Conservation (phyloP, 768 basidiomycete species). For the Boletellus emodensis region DNA sequence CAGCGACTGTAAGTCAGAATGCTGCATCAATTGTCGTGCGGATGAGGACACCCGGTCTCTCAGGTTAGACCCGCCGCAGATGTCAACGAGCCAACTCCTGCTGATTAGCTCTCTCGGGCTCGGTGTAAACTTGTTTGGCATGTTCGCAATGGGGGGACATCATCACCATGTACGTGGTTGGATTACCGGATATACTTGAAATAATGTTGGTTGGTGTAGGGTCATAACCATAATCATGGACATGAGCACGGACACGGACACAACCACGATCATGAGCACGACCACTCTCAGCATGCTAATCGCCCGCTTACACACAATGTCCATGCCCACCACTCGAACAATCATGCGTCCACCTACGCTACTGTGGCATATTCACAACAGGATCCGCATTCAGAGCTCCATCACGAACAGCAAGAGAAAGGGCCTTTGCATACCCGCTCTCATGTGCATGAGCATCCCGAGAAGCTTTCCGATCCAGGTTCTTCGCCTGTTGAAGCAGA, state of each 20-base stretch:
- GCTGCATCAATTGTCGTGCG: constrained; percentile 19
- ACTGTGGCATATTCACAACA: constrained; percentile 6
- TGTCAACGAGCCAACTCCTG: constrained; percentile 92
- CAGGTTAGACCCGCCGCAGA: constrained; percentile 92
- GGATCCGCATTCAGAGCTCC: constrained; percentile 28
- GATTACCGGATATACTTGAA: not conserved
- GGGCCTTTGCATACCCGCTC: constrained; percentile 23
- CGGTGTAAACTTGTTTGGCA: constrained; percentile 93
- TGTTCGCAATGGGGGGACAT: constrained; percentile 98
- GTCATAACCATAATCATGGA: constrained; percentile 17
- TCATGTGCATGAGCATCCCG: constrained; percentile 29
- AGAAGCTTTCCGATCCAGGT: constrained; percentile 15
- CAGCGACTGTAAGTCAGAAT: constrained; percentile 68
- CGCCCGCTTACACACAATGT: constrained; percentile 33
- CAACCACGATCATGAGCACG: constrained; percentile 18
- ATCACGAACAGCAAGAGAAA: constrained; percentile 22
- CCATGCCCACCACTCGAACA: constrained; percentile 23
- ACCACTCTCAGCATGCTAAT: constrained; percentile 33
- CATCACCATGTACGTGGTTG: constrained; percentile 57
- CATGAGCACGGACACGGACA: constrained; percentile 9
- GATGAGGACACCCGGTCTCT: not conserved
- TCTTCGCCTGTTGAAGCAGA: constrained; percentile 8
- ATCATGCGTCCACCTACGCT: constrained; percentile 10
- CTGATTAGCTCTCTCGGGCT: constrained; percentile 87
- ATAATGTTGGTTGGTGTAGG: constrained; percentile 8